Evolutionary conservation across 129 eudicot genomes (phyloP), one percentile per base, ranked within the genome.

Genomic region (Smallanthus sonchifolius): DNA sequence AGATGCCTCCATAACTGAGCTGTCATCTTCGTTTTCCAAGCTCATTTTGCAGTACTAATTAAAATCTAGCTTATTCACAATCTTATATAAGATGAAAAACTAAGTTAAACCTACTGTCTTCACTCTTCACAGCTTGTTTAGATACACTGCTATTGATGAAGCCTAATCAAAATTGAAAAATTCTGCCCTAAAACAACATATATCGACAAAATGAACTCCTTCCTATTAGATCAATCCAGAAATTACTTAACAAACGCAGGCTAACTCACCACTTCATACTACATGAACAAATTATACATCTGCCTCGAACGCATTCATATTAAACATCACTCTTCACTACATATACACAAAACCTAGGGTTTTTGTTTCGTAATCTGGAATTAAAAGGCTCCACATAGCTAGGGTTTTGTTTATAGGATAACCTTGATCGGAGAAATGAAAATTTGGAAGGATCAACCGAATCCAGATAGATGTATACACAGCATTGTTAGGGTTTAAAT

Each of bases 11-110:
- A 83, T 60, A 52, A 45, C 77, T 44, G 79, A 79, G 75, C 85
- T 82, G 39, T 69, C 80, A 82, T 82, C 88, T 32, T 91, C 97
- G 74, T 61, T 79, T 38, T 80, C 87, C 72, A 70, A 88, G 90
- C 90, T 91, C 97, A 91, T 91, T 86, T 78, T 83, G 75, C 68
- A 38, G 48, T 43, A 74, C 49, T 28, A 79, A 32, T 1, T 13
- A 44, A 74, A 82, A 70, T 38, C 77, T 34, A 59, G 77, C 69
- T 32, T 64, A 32, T 61, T 13, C 42, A 44, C 74, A 69, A 68
- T 8, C 47, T 51, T 60, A 61, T 47, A 77, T 36, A 16, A 70
- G 28, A 69, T 36, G 37, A 56, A 57, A 28, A 35, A 61, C 64
- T 38, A 16, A 77, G 40, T 19, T 49, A 69, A 32, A 63, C 35